Conservation (phyloP, 1,139 yeast species). For the Hansenula lynferdii region DNA sequence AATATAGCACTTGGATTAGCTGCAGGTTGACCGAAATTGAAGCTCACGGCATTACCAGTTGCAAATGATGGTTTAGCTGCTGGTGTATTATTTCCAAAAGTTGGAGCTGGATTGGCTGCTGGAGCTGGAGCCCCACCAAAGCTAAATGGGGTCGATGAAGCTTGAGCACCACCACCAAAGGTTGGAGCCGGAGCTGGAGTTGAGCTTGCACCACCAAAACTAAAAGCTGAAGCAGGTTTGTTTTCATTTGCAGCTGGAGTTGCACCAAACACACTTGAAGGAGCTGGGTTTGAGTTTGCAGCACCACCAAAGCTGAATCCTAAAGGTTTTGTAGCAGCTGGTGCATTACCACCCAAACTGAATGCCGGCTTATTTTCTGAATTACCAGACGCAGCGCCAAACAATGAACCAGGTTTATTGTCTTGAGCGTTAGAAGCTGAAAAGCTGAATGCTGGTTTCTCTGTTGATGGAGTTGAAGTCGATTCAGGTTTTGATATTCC, state of each 20-base stretch:
- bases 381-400: no score
- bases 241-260: constrained; percentile 12
- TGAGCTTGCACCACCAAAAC: constrained; percentile 15
- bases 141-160: constrained; percentile 13
- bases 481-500: not conserved
- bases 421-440: no score
- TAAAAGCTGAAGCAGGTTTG: constrained; percentile 15
- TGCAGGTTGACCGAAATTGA: constrained; percentile 13
- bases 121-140: constrained; percentile 11
- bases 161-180: constrained; percentile 1
- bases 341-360: constrained; percentile 3
- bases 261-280: constrained; percentile 7
- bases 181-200: no score
- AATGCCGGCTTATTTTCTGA: constrained; percentile 1
- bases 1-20: constrained; percentile 9
- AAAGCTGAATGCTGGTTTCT: not conserved
- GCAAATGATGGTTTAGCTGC: not conserved
- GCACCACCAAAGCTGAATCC: constrained; percentile 3
- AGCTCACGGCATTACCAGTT: constrained; percentile 1
- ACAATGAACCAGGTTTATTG: no score
- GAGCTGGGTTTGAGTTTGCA: not conserved
- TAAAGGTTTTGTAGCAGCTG: not conserved
- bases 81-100: constrained; percentile 1
- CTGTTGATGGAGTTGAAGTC: not conserved
- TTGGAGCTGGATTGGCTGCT: constrained; percentile 1